Conservation (phyloP, 345 rosid genomes). For the Salix koriyanagi region DNA sequence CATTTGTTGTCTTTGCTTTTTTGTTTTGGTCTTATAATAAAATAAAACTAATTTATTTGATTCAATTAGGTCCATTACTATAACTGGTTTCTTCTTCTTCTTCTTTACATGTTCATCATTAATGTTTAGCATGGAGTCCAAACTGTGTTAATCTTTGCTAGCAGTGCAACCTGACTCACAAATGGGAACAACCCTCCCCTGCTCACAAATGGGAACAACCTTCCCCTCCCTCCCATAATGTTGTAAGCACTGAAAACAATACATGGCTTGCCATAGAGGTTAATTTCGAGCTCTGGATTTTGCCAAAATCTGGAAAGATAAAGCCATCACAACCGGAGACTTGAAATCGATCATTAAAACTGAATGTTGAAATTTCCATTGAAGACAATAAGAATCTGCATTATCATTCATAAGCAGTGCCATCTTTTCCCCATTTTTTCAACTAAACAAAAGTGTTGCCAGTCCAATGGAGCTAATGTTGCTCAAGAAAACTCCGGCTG, state of each 20-base stretch:
- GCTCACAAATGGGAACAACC: no score
- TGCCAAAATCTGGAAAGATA: not conserved
- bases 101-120: no score
- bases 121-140: no score
- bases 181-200: no score
- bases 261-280: not conserved
- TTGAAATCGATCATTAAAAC: not conserved
- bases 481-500: not conserved
- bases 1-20: no score
- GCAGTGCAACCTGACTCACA: no score
- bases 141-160: no score
- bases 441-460: not conserved
- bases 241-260: no score
- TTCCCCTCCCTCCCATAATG: not conserved
- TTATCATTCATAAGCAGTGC: not conserved
- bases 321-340: not conserved
- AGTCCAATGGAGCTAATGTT: not conserved
- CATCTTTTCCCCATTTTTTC: not conserved
- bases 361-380: not conserved
- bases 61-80: no score
- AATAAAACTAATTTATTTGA: no score
- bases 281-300: not conserved
- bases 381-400: not conserved
- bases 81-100: no score
- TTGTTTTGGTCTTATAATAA: no score